Conservation (phyloP, 805 yeast species). For the Pichia kluyveri region DNA sequence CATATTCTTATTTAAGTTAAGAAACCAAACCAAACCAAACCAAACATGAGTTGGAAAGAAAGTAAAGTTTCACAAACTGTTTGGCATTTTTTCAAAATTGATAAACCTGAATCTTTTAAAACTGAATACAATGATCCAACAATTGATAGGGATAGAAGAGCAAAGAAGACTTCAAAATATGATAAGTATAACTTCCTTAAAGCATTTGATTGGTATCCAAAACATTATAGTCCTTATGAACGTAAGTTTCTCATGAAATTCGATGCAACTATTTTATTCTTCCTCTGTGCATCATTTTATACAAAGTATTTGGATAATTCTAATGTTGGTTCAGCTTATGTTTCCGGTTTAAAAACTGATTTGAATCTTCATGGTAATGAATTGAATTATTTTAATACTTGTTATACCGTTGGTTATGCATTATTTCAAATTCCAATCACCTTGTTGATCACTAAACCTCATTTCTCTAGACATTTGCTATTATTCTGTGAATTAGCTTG, state of each 20-base stretch:
- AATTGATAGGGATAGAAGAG: slow-evolving; percentile 11
- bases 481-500: slow-evolving; percentile 55
- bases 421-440: slow-evolving; percentile 57
- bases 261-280: slow-evolving; percentile 10
- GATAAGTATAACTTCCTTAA: slow-evolving; percentile 8
- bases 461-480: slow-evolving; percentile 39
- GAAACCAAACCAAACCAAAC: background rate
- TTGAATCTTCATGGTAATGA: slow-evolving; percentile 55
- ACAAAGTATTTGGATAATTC: slow-evolving; percentile 55
- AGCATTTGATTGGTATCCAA: slow-evolving; percentile 13
- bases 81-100: slow-evolving; percentile 1
- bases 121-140: slow-evolving; percentile 10
- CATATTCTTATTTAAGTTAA: too few species aligned
- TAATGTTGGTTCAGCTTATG: slow-evolving; percentile 58
- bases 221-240: slow-evolving; percentile 13
- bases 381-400: slow-evolving; percentile 46
- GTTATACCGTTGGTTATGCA: slow-evolving; percentile 51
- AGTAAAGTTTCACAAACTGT: background rate
- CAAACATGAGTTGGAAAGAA: background rate
- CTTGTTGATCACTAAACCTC: slow-evolving; percentile 45
- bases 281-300: slow-evolving; percentile 43
- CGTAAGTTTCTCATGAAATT: slow-evolving; percentile 10
- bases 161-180: slow-evolving; percentile 2
- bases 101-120: slow-evolving; percentile 10
- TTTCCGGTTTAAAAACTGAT: slow-evolving; percentile 52